Percentiles rank a stretch among this genome's conserved stretches.
These are phyloP conservation scores for Phytophthora uliginosa DNA, from an alignment of 352 stramenopile species.

Conservation along the genomic window DNA sequence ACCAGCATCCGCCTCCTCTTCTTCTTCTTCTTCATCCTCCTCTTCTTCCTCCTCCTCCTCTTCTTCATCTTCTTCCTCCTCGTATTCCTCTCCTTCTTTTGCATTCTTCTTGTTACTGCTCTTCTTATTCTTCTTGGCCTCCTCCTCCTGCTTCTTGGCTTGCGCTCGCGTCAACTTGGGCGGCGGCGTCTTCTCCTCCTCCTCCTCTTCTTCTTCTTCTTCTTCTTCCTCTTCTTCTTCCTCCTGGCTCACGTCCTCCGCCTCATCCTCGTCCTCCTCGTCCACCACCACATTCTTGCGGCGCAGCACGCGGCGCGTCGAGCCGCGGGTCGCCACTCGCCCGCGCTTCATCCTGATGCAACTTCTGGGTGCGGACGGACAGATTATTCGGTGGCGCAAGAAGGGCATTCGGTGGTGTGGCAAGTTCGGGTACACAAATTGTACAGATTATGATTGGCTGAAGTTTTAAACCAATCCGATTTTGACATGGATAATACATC, in stretches of 20 bases:
- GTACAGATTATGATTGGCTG: too few species aligned
- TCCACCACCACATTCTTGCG: slow-evolving; percentile 84
- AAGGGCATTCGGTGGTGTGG: too few species aligned
- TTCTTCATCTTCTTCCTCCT: slow-evolving; percentile 53
- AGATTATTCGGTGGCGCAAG: too few species aligned
- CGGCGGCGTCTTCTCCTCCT: slow-evolving; percentile 38
- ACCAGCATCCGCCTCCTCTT: slow-evolving; percentile 44
- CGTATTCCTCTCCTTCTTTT: slow-evolving; percentile 48
- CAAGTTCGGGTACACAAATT: too few species aligned
- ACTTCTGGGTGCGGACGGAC: too few species aligned
- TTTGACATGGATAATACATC: too few species aligned
- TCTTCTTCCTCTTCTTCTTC: slow-evolving; percentile 30
- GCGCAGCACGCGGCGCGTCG: slow-evolving; percentile 64
- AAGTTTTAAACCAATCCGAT: too few species aligned
- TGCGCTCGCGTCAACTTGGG: slow-evolving; percentile 49
- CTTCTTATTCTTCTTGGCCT: slow-evolving; percentile 47
- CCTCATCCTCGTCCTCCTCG: slow-evolving; percentile 53
- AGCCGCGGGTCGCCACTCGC: slow-evolving; percentile 48
- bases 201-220: slow-evolving; percentile 36
- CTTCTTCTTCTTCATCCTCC: slow-evolving; percentile 24
- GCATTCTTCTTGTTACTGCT: slow-evolving; percentile 43
- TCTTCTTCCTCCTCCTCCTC: slow-evolving; percentile 58
- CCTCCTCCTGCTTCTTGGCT: slow-evolving; percentile 39
- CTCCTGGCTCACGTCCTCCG: slow-evolving; percentile 31
- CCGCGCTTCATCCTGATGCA: slow-evolving; percentile 65